A percentile compares a stretch with the other conserved stretches of the same genome.
phyloP scores from a whole-genome alignment of 1,139 yeast genomes.

The Lodderomyces margitis region DNA sequence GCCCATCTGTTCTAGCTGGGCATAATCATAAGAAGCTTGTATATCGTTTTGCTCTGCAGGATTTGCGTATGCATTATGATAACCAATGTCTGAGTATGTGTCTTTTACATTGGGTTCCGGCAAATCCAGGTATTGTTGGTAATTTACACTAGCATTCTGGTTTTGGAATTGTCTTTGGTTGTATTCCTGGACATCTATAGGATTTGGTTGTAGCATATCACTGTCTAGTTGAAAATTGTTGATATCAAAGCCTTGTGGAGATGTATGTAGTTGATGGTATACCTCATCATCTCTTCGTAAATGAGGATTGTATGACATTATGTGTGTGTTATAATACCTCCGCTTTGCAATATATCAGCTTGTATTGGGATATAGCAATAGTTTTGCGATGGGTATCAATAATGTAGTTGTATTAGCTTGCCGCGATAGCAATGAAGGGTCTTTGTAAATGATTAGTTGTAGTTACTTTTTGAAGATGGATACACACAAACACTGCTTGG shows the following conservation, averaged over 20 bases:
- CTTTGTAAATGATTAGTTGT: no score
- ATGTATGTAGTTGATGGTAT: not conserved
- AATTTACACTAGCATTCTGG: not conserved
- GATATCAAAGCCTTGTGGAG: not conserved
- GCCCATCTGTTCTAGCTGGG: slow-evolving; percentile 5
- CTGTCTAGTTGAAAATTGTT: not conserved
- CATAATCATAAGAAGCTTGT: slow-evolving; percentile 2
- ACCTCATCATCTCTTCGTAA: not conserved
- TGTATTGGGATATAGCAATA: no score
- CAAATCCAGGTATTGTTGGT: not conserved
- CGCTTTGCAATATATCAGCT: no score
- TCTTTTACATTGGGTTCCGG: not conserved
- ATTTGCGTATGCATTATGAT: slow-evolving; percentile 4
- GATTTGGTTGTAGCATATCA: not conserved
- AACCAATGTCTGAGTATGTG: not conserved
- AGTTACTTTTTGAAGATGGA: no score
- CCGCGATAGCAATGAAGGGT: no score
- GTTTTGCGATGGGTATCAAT: no score
- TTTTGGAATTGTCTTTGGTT: not conserved
- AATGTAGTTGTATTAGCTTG: no score
- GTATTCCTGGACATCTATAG: not conserved
- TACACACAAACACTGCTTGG: no score
- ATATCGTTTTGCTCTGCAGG: slow-evolving; percentile 3
- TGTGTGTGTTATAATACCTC: no score
- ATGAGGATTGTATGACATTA: not conserved